phyloP scores from a whole-genome alignment of 371 early-diverging fungal species.

The Mortierella sp. region DNA sequence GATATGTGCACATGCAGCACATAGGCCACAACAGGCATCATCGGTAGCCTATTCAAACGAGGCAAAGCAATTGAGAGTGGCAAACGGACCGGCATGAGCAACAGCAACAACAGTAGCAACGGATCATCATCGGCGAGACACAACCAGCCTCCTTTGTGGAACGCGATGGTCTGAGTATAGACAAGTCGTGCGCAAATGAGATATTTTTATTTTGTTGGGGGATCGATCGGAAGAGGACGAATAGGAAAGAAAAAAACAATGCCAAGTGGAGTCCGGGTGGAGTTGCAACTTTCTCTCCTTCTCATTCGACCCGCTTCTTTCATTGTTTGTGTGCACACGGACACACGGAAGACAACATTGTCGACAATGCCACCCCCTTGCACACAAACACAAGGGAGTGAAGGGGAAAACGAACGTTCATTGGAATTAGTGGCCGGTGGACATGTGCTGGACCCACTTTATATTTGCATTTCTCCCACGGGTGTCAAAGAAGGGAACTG shows the following conservation, averaged over 20 bases:
- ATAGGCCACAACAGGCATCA: not conserved
- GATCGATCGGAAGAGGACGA: slow-evolving; percentile 28
- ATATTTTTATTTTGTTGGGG: slow-evolving; percentile 38
- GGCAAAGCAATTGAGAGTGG: not conserved
- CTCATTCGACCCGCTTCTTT: not conserved
- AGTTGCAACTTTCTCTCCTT: slow-evolving; percentile 27
- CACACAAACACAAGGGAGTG: not conserved
- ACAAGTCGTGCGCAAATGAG: not conserved
- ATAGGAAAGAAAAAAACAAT: not conserved
- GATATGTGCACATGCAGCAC: not conserved
- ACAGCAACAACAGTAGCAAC: not conserved
- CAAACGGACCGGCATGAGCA: not conserved
- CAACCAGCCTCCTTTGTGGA: not conserved
- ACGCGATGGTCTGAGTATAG: slow-evolving; percentile 14
- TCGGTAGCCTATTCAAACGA: not conserved
- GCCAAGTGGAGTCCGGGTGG: slow-evolving; percentile 19
- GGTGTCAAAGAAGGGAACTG: not conserved
- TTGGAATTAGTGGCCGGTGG: not conserved
- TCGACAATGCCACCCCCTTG: not conserved
- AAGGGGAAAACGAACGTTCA: not conserved
- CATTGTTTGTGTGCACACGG: slow-evolving; percentile 10
- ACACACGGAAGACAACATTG: slow-evolving; percentile 11
- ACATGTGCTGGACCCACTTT: not conserved
- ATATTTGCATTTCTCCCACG: not conserved
- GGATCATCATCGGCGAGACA: not conserved